These are phyloP conservation scores for Vitis riparia DNA, from an alignment of 164 flowering plant genomes.

Conservation along the genomic window DNA sequence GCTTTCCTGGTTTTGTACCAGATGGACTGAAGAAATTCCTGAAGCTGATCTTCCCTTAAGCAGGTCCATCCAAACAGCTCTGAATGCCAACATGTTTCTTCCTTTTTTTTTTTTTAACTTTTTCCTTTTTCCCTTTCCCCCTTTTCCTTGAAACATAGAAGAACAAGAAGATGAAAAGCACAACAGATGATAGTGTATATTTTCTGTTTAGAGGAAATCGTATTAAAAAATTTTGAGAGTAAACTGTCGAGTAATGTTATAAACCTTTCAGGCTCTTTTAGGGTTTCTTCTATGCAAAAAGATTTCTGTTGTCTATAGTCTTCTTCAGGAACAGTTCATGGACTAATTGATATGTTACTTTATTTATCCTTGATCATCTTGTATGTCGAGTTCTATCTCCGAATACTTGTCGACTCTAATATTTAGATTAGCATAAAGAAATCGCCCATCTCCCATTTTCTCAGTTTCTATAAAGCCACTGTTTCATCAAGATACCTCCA, in stretches of 20 bases:
- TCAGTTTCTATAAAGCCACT: too few relatives aligned
- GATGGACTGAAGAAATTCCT: slow-evolving; percentile 1
- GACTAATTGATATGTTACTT: background rate
- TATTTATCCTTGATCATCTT: background rate
- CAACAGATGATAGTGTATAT: slow-evolving; percentile 26
- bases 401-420: too few relatives aligned
- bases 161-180: slow-evolving; percentile 14
- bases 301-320: background rate
- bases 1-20: slow-evolving; percentile 5
- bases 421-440: too few relatives aligned
- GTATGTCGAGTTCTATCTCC: too few relatives aligned
- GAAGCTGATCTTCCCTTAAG: background rate
- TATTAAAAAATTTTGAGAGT: slow-evolving; percentile 16
- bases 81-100: background rate
- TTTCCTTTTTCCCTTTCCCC: slow-evolving; percentile 2
- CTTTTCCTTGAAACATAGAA: background rate
- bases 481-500: too few relatives aligned
- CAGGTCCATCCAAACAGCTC: background rate
- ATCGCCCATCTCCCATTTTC: too few relatives aligned
- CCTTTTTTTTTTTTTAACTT: background rate
- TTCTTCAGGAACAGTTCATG: background rate
- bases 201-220: slow-evolving; percentile 10
- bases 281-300: background rate
- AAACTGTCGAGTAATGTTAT: background rate
- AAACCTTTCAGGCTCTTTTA: too few relatives aligned